Evolutionary conservation across 1,139 yeast genomes (phyloP), one percentile per base, ranked within the genome.

Genomic region (Candida labiduridarum): DNA sequence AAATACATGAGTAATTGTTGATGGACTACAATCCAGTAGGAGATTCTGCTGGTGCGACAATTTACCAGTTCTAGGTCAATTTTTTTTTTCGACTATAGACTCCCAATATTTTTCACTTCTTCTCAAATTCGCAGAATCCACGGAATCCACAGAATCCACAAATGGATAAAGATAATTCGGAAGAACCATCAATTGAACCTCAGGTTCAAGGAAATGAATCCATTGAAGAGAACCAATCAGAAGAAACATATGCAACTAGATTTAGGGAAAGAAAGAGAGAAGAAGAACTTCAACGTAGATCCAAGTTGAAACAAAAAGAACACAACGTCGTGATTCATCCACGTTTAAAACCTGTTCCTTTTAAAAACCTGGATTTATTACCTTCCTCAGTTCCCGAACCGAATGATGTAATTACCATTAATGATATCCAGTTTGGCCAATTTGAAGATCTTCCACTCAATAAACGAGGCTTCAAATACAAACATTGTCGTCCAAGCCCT

Each of bases 381-480:
- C 22, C 55, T 1, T 30, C 50, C 2, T 42, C 45, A 8, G 33
- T 52, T 2, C 56, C 55, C 2, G 53, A 46, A 34, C 57, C 60
- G 10, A 47, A 22, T 41, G 47, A 49, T 18, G 51, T 50, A 1
- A 49, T 49, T 6, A 46, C 52, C 1, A 52, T 56, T 6, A 53
- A 60, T 10, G 65, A 58, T 15, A 58, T 61, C 4, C 63, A 62
- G 9, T 79, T 83, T 58, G 79, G 65, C 56, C 69, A 72, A 34
- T 74, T 82, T 14, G 96, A 89, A 39, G 97, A 91, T 52, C 82
- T 84, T 48, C 97, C 97, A 0, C 73, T 82, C 56, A 90, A 90
- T 65, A 79, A 84, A 57, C 72, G 96, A 49, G 95, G 96, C 1
- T 94, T 86, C 71, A 83, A 90, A 55, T 94, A 92, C 66, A 76